Evolutionary conservation across 1,284 basidiomycete genomes (phyloP).

Genomic region (Lentinula novae-zelandiae): DNA sequence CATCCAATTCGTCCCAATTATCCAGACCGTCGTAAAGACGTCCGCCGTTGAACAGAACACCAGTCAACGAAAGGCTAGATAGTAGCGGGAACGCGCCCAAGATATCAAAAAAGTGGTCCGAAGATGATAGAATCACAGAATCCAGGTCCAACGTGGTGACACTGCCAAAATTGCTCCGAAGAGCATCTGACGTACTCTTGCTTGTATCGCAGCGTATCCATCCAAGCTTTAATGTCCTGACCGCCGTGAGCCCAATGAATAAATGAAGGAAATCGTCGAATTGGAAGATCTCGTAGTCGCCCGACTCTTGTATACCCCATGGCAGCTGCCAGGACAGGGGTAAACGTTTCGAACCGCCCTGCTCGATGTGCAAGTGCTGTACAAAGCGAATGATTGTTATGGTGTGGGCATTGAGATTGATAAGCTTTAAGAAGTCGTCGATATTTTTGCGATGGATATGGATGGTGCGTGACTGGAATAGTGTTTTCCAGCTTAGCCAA

Average conservation of each 20-base stretch:
- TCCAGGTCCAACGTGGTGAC: neutral
- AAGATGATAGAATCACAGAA: neutral
- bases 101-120: constrained; percentile 1
- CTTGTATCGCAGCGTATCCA: neutral
- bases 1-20: neutral
- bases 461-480: neutral
- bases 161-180: neutral
- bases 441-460: neutral
- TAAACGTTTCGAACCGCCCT: neutral
- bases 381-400: neutral
- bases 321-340: neutral
- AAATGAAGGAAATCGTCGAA: neutral
- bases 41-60: neutral
- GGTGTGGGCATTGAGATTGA: neutral
- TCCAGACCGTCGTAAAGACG: neutral
- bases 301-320: neutral
- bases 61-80: neutral
- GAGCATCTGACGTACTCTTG: neutral
- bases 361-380: neutral
- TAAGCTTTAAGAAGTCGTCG: neutral
- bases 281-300: neutral
- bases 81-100: neutral
- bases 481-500: neutral
- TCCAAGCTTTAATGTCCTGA: neutral
- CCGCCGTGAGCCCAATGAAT: neutral